Base-by-base conservation (phyloP, 2,329 filamentous ascomycete species). In the Aspergillus tamarii region DNA sequence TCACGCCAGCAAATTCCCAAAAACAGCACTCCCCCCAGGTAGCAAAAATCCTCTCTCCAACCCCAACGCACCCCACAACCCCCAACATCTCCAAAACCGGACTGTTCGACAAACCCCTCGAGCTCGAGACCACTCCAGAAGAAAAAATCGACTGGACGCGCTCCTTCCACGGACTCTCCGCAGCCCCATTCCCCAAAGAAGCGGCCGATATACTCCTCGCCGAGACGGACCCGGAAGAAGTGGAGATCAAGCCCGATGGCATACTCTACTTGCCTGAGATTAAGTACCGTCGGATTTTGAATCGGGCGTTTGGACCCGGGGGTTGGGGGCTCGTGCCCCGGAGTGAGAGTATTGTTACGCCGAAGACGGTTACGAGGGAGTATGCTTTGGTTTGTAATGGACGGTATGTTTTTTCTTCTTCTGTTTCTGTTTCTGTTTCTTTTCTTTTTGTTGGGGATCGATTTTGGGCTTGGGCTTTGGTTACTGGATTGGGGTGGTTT, bases 181-280 rank as follows among this genome's bases (percentile, higher is more conserved):
- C 85, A 0, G 82, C 83, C 39, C 85, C 92, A 0, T 96, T 97
- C 77, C 83, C 88, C 4, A 81, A 87, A 53, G 89, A 93, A 78
- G 86, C 90, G 59, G 85, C 87, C 11, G 84, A 88, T 19, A 84
- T 92, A 23, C 84, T 97, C 54, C 85, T 91, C 66, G 83, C 86
- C 62, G 88, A 89, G 1, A 77, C 96, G 14, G 81, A 88, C 60
- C 81, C 86, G 0, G 85, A 89, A 55, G 94, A 98, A 79, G 89
- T 99, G 61, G 95, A 99, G 83, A 91, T 99, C 76, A 99, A 99
- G 83, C 94, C 95, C 36, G 95, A 99, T 81, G 95, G 95, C 39
- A 94, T 99, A 70, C 84, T 98, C 64, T 99, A 98, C 77, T 84
- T 99, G 63, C 95, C 95, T 14, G 95, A 99, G 84, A 98, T 99